phyloP scores from a whole-genome alignment of 257 asterid species.

The Gardenia jasminoides region DNA sequence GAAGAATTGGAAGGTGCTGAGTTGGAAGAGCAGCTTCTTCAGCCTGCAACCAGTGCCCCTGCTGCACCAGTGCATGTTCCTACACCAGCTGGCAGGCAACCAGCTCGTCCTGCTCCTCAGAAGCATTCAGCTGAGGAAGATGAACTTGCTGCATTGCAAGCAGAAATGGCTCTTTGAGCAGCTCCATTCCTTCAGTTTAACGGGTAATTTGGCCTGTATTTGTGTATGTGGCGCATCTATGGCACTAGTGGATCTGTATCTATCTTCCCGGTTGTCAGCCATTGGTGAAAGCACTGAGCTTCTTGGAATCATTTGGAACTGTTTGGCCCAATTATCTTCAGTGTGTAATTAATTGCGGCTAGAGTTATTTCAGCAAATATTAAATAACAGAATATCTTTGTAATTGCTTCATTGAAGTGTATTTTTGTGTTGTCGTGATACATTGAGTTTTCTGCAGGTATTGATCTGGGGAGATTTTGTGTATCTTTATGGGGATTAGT shows the following conservation, averaged over 20 bases:
- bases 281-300: constrained; percentile 6
- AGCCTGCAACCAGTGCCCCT: constrained; percentile 63
- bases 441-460: constrained; percentile 7
- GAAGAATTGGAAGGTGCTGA: constrained; percentile 80
- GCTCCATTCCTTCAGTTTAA: not conserved
- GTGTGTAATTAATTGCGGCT: constrained; percentile 9
- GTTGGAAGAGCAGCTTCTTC: constrained; percentile 73
- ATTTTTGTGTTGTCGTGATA: not conserved
- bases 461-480: not conserved
- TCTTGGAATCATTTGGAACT: constrained; percentile 11
- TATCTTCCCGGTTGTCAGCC: constrained; percentile 12
- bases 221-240: not conserved
- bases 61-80: constrained; percentile 44
- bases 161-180: constrained; percentile 77
- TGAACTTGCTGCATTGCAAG: constrained; percentile 85
- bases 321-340: not conserved
- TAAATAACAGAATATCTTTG: constrained; percentile 3
- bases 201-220: constrained; percentile 10
- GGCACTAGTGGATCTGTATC: constrained; percentile 2
- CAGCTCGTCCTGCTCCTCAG: constrained; percentile 53
- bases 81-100: constrained; percentile 43
- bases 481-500: not conserved
- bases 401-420: not conserved
- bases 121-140: constrained; percentile 62
- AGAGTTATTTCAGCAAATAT: not conserved